Evolutionary conservation across 805 yeast genomes (phyloP).

Genomic region (Sugiyamaella americana): DNA sequence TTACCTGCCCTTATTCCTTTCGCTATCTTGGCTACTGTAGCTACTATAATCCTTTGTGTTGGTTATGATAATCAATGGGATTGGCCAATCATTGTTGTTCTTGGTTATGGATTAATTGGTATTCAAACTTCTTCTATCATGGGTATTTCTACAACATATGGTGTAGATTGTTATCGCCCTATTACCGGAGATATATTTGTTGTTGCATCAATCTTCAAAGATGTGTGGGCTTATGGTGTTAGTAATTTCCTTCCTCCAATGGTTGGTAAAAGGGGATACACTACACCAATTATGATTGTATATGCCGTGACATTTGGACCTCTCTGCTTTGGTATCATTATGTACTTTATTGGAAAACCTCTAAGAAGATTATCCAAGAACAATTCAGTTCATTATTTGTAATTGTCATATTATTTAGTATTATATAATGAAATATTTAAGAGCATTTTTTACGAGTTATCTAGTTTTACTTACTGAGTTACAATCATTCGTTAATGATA

Average conservation of each 20-base stretch:
- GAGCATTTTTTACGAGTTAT: too few species aligned
- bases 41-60: slow-evolving; percentile 1
- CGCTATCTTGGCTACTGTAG: slow-evolving; percentile 1
- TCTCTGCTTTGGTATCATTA: slow-evolving; percentile 2
- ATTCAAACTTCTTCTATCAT: slow-evolving; percentile 5
- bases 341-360: slow-evolving; percentile 8
- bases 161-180: slow-evolving; percentile 9
- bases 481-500: too few species aligned
- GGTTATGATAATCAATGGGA: slow-evolving; percentile 5
- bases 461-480: too few species aligned
- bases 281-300: slow-evolving; percentile 6
- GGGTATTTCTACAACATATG: slow-evolving; percentile 5
- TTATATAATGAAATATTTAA: too few species aligned
- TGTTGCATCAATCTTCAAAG: slow-evolving; percentile 7
- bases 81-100: slow-evolving; percentile 9
- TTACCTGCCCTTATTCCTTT: slow-evolving; percentile 7
- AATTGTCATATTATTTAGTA: too few species aligned
- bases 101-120: slow-evolving; percentile 6
- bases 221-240: slow-evolving; percentile 10
- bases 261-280: slow-evolving; percentile 1
- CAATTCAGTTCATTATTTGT: slow-evolving; percentile 8
- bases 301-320: neutral
- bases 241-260: slow-evolving; percentile 5
- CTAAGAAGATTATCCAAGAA: slow-evolving; percentile 7
- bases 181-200: slow-evolving; percentile 8